Evolutionary conservation across 306 rosid genomes (phyloP).

Genomic region (Quercus mongolica): DNA sequence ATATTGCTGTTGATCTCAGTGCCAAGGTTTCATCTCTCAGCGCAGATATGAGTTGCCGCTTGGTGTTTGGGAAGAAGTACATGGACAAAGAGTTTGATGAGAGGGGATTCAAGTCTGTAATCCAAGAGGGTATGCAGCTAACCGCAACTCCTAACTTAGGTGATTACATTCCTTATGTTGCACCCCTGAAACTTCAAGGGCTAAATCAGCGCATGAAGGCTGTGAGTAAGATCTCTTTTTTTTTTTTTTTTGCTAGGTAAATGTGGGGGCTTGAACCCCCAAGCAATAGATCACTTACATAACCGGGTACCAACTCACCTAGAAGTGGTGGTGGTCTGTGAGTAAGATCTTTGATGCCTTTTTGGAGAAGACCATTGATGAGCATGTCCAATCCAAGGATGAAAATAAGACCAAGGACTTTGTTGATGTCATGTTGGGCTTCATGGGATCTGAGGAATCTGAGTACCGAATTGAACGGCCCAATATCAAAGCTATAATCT

Average conservation of each 20-base stretch:
- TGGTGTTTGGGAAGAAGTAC: conserved; percentile 59
- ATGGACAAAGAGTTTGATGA: conserved; percentile 39
- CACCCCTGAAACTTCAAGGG: conserved; percentile 59
- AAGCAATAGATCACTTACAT: no score
- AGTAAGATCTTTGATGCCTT: conserved; percentile 47
- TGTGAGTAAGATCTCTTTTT: no score
- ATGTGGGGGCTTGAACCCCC: no score
- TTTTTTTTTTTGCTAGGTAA: no score
- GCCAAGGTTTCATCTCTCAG: conserved; percentile 26
- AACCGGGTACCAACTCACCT: no score
- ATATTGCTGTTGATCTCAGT: conserved; percentile 39
- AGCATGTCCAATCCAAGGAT: conserved; percentile 36
- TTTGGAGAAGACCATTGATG: conserved; percentile 57
- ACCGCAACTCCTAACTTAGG: conserved; percentile 40
- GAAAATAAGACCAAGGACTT: conserved; percentile 47
- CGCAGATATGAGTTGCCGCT: conserved; percentile 43
- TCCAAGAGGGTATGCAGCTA: conserved; percentile 36
- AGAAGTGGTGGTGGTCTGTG: no score
- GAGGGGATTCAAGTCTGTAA: conserved; percentile 48
- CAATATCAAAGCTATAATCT: no score
- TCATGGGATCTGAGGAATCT: conserved; percentile 39
- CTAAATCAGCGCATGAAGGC: conserved; percentile 41
- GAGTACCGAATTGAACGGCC: no score
- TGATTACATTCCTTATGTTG: conserved; percentile 52
- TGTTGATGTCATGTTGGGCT: conserved; percentile 56